These are phyloP conservation scores for Boletus subcaerulescens DNA, from an alignment of 768 basidiomycete genomes.

Conservation along the genomic window DNA sequence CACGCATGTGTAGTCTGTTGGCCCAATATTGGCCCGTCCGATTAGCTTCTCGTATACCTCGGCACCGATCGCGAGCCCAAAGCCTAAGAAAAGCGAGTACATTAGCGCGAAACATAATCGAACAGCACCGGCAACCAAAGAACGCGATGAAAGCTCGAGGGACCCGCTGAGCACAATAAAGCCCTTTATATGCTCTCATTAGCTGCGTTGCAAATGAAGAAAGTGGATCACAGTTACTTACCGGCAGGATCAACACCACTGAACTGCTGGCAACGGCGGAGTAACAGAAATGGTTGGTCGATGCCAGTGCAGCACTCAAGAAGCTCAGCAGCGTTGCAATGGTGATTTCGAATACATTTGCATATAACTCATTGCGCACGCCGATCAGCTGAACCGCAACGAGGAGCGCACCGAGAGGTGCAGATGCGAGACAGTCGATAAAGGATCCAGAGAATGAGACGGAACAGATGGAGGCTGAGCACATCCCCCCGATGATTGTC, in stretches of 20 bases:
- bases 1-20: slow-evolving; percentile 60
- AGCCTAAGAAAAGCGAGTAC: slow-evolving; percentile 76
- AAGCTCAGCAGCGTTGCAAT: slow-evolving; percentile 80
- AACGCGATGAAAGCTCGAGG: slow-evolving; percentile 76
- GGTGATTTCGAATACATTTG: slow-evolving; percentile 81
- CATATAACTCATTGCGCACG: slow-evolving; percentile 73
- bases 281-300: slow-evolving; percentile 71
- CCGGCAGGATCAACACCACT: slow-evolving; percentile 78
- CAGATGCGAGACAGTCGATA: slow-evolving; percentile 68
- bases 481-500: slow-evolving; percentile 72
- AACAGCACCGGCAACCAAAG: slow-evolving; percentile 82
- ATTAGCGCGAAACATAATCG: slow-evolving; percentile 75
- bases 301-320: slow-evolving; percentile 68
- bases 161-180: slow-evolving; percentile 70
- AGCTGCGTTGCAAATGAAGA: neutral
- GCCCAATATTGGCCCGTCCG: slow-evolving; percentile 41
- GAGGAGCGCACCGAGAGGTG: slow-evolving; percentile 74
- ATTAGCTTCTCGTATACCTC: slow-evolving; percentile 63
- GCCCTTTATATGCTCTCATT: slow-evolving; percentile 35
- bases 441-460: slow-evolving; percentile 74
- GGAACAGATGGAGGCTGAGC: slow-evolving; percentile 71
- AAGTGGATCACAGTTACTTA: slow-evolving; percentile 28
- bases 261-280: slow-evolving; percentile 75
- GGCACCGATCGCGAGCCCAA: slow-evolving; percentile 80
- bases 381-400: slow-evolving; percentile 71